phyloP scores from a whole-genome alignment of 225 moss, liverwort and hornwort genomes.

The Climacium dendroides region DNA sequence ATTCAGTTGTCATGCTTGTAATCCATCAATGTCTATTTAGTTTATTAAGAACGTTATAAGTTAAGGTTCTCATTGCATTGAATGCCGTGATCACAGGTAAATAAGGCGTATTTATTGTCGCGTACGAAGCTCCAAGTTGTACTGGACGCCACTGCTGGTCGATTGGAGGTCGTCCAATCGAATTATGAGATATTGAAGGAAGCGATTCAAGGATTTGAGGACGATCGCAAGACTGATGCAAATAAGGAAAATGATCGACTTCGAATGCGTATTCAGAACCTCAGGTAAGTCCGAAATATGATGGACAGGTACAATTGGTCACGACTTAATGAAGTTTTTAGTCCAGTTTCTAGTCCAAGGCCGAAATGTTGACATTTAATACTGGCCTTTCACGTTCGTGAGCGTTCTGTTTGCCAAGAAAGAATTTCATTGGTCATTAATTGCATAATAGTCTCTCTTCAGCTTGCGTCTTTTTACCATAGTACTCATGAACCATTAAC shows the following conservation, averaged over 20 bases:
- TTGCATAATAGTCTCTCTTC: background rate
- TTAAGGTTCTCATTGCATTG: background rate
- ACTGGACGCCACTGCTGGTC: slow-evolving; percentile 25
- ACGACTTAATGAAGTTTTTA: background rate
- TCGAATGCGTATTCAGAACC: slow-evolving; percentile 39
- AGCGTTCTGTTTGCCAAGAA: background rate
- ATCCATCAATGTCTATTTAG: background rate
- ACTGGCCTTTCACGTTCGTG: background rate
- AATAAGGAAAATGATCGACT: slow-evolving; percentile 49
- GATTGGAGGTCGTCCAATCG: slow-evolving; percentile 37
- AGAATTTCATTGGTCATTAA: background rate
- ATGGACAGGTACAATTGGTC: background rate
- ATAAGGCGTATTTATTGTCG: slow-evolving; percentile 18
- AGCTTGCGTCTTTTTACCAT: background rate
- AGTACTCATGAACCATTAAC: background rate
- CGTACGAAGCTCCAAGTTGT: slow-evolving; percentile 49
- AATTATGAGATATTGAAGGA: slow-evolving; percentile 39
- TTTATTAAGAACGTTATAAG: background rate
- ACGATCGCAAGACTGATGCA: slow-evolving; percentile 2
- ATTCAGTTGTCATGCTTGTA: background rate
- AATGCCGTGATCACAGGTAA: slow-evolving; percentile 26
- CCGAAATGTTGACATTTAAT: background rate
- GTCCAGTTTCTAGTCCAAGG: background rate
- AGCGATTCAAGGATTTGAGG: slow-evolving; percentile 12
- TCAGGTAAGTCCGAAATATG: slow-evolving; percentile 24